phyloP scores from a whole-genome alignment of 257 asterid species.

The Solanum sitiens region DNA sequence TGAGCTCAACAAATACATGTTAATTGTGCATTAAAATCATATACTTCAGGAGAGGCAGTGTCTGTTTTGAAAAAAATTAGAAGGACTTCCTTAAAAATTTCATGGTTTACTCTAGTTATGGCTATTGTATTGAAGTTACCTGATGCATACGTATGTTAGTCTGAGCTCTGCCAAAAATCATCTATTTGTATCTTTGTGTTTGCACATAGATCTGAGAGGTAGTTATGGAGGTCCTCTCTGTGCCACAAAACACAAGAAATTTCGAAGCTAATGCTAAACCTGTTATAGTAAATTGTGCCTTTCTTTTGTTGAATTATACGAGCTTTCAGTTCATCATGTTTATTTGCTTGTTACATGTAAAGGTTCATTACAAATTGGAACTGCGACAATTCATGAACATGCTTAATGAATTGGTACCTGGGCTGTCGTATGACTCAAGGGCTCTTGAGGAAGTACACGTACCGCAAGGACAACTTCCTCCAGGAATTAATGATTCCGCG shows the following conservation, averaged over 20 bases:
- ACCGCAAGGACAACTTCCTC: not conserved
- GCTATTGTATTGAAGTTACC: not conserved
- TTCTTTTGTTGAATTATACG: not conserved
- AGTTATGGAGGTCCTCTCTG: not conserved
- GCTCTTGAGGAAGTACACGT: slow-evolving; percentile 4
- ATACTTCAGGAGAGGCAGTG: not conserved
- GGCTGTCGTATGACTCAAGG: slow-evolving; percentile 8
- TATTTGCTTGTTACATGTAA: not conserved
- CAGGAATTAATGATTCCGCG: slow-evolving; percentile 11
- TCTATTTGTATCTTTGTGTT: not conserved
- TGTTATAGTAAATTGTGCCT: not conserved
- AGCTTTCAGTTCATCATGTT: slow-evolving; percentile 4
- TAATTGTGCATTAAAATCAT: not conserved
- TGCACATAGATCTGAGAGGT: not conserved
- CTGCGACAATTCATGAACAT: slow-evolving; percentile 21
- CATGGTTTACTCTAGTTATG: not conserved
- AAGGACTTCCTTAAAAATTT: not conserved
- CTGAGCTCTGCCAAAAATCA: not conserved
- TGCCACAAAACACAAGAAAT: not conserved
- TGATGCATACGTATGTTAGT: not conserved
- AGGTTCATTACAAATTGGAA: slow-evolving; percentile 41
- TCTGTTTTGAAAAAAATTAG: not conserved
- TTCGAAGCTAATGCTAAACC: not conserved
- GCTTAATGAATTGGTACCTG: slow-evolving; percentile 9
- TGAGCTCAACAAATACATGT: not conserved